These are phyloP conservation scores for Starmerella sirachaensis DNA, from an alignment of 805 yeast genomes.

Conservation along the genomic window DNA sequence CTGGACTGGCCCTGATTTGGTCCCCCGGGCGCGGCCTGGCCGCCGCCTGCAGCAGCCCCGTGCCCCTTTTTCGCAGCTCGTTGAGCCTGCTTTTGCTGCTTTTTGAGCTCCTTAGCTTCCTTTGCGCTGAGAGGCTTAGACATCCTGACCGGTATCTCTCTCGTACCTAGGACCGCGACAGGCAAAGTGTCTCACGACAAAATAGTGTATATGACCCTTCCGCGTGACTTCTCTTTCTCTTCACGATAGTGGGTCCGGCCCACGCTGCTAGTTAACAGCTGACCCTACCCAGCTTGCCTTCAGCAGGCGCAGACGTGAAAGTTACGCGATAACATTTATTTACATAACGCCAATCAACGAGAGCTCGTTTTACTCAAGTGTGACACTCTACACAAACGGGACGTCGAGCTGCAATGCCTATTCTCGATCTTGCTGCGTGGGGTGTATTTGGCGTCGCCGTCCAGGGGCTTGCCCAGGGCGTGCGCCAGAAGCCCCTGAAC, in stretches of 20 bases:
- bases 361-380: neutral
- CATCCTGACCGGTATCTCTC: no score
- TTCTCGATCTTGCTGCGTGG: conserved; percentile 23
- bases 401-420: conserved; percentile 12
- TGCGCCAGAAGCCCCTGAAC: conserved; percentile 28
- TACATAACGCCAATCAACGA: conserved; percentile 8
- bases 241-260: no score
- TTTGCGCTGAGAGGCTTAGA: conserved; percentile 4
- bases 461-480: conserved; percentile 28
- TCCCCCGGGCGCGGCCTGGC: conserved; percentile 27
- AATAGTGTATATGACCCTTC: no score
- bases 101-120: conserved; percentile 65
- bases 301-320: no score
- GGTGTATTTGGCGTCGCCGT: conserved; percentile 22
- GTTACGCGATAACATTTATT: no score
- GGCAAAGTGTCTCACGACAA: no score
- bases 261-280: no score
- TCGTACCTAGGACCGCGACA: no score
- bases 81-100: conserved; percentile 82
- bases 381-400: neutral
- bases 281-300: no score
- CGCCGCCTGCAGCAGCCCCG: conserved; percentile 29
- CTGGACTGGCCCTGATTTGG: conserved; percentile 6
- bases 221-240: no score
- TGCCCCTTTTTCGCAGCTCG: conserved; percentile 78